Base-by-base conservation (phyloP, 2,329 filamentous ascomycete genomes). In the Venturia nashicola region DNA sequence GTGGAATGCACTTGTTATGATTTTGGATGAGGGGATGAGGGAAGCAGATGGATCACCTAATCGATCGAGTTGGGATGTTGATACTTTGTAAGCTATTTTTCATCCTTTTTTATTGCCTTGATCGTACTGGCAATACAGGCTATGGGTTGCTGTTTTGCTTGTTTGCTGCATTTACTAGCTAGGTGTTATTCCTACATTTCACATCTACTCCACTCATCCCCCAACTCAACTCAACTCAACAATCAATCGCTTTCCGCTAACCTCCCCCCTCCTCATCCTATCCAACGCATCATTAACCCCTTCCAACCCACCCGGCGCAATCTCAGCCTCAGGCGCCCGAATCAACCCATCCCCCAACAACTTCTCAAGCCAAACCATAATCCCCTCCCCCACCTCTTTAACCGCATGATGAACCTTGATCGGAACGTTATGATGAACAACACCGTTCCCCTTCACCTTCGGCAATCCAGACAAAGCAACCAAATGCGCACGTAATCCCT, bases 341-440 rank as follows among this genome's bases (percentile, higher is more conserved):
- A 91, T 69, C 0, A 78, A 70, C 0, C 79, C 77, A 0, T 78
- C 75, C 9, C 80, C 76, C 7, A 91, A 72, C n/a, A 91, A 72
- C 32, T 78, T 75, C 71, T 90, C 88, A 34, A 90, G 75, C 88
- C 88, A 91, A 1, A 76, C 71, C 14, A 84, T 84, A 63, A 90
- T 71, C 0, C 78, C 78, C 66, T 85, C 81, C 0, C 89, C 89
- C 0, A 91, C 77, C 1, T 78, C 77, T 0, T 84, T 81, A 0
- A 86, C 79, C 65, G 87, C 84, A 70, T 92, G 89, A 69, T 90
- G 91, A 4, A 90, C 70, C 72, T 91, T 91, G 66, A 92, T 89
- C 0, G 88, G 88, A 0, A 91, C 85, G 0, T 79, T 83, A 69
- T 90, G 87, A 64, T 85, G 80, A 6, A 77, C 71, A 0, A 85